Evolutionary conservation across 495 filamentous ascomycete genomes (phyloP).

Genomic region (Cenococcum geophilum): DNA sequence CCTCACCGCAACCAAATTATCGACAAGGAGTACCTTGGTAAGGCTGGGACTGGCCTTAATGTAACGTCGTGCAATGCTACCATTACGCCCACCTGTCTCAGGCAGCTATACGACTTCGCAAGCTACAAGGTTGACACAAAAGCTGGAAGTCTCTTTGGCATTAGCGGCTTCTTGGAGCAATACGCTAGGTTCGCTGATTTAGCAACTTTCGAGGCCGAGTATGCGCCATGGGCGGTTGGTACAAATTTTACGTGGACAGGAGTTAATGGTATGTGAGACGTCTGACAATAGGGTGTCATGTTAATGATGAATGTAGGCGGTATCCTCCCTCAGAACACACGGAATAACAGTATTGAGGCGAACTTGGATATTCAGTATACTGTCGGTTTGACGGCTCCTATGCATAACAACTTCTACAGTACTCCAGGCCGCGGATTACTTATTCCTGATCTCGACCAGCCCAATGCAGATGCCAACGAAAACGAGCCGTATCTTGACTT

Average conservation of each 20-base stretch:
- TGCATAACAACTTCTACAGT: slow-evolving; percentile 60
- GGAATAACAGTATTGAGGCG: slow-evolving; percentile 54
- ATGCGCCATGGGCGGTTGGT: slow-evolving; percentile 42
- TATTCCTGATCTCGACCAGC: slow-evolving; percentile 56
- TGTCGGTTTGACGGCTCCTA: slow-evolving; percentile 51
- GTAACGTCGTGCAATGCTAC: slow-evolving; percentile 44
- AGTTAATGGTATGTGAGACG: slow-evolving; percentile 49
- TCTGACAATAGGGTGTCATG: background rate
- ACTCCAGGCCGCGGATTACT: slow-evolving; percentile 60
- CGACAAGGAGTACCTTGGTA: slow-evolving; percentile 19
- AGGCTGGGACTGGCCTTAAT: slow-evolving; percentile 21
- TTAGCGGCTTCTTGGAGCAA: slow-evolving; percentile 54
- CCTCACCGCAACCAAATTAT: slow-evolving; percentile 25
- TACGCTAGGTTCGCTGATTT: slow-evolving; percentile 39
- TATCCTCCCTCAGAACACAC: slow-evolving; percentile 30
- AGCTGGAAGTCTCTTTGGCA: slow-evolving; percentile 50
- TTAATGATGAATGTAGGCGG: slow-evolving; percentile 47
- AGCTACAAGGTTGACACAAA: slow-evolving; percentile 46
- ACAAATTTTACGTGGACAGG: slow-evolving; percentile 59
- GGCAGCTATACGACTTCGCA: slow-evolving; percentile 53
- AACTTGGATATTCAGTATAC: slow-evolving; percentile 73
- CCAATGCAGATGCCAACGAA: slow-evolving; percentile 46
- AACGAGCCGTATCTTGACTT: slow-evolving; percentile 77
- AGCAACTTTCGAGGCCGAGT: slow-evolving; percentile 30
- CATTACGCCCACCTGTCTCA: slow-evolving; percentile 56